Evolutionary conservation across 2,329 filamentous ascomycete genomes (phyloP).

Genomic region (Colletotrichum echinochloae): DNA sequence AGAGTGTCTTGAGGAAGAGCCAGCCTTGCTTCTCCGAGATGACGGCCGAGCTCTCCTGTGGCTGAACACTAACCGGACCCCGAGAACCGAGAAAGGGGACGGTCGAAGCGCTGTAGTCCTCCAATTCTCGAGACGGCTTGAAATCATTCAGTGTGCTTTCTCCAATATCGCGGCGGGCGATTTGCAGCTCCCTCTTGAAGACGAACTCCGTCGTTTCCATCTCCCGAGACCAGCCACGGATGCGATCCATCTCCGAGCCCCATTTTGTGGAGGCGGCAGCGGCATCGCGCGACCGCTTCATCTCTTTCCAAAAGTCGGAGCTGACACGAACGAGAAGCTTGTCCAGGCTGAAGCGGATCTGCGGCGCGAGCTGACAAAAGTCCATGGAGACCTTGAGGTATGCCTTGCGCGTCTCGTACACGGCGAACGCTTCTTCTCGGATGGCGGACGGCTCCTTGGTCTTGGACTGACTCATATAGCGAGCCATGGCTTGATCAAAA

Average conservation of each 20-base stretch:
- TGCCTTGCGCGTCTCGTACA: conserved; percentile 90
- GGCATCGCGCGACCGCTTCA: conserved; percentile 77
- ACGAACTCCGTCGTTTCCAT: conserved; percentile 90
- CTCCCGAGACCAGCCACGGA: conserved; percentile 92
- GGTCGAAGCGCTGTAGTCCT: conserved; percentile 91
- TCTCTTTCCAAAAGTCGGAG: conserved; percentile 88
- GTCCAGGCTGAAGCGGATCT: conserved; percentile 86
- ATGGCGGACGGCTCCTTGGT: conserved; percentile 92
- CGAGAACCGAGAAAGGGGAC: conserved; percentile 85
- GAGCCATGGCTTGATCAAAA: conserved; percentile 83
- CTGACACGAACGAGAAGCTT: conserved; percentile 87
- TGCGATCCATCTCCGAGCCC: conserved; percentile 86
- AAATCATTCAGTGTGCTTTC: conserved; percentile 77
- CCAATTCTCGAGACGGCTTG: conserved; percentile 89
- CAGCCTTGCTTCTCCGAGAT: conserved; percentile 90
- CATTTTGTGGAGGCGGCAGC: conserved; percentile 74
- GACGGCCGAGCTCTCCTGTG: conserved; percentile 60
- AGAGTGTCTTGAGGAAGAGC: conserved; percentile 84
- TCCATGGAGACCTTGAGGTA: conserved; percentile 95
- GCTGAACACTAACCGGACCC: conserved; percentile 74
- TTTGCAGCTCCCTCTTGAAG: conserved; percentile 84
- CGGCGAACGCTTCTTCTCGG: conserved; percentile 93
- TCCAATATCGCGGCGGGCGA: conserved; percentile 84
- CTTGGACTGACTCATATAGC: conserved; percentile 88
- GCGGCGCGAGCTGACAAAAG: conserved; percentile 88